Percentiles rank a stretch among this genome's conserved stretches.
Evolutionary conservation across 495 filamentous ascomycete species (phyloP).

Genomic region (Usnea hakonensis): DNA sequence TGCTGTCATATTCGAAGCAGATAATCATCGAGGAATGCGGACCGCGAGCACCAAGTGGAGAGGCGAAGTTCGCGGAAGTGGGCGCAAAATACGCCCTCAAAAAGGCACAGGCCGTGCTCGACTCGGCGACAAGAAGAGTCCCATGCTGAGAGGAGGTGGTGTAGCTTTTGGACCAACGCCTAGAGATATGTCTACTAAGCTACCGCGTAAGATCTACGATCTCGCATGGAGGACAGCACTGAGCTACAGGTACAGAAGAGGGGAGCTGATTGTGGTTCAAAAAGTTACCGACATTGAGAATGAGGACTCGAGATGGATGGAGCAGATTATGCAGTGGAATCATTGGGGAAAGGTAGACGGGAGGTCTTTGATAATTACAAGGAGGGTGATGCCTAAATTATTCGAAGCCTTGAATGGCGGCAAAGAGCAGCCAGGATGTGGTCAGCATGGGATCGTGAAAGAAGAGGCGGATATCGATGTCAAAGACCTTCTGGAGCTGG

Average conservation of each 20-base stretch:
- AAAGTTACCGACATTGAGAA: constrained; percentile 56
- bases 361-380: constrained; percentile 72
- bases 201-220: constrained; percentile 90
- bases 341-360: constrained; percentile 63
- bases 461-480: constrained; percentile 75
- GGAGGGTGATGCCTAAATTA: constrained; percentile 43
- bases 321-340: constrained; percentile 59
- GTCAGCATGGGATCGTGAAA: constrained; percentile 60
- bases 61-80: constrained; percentile 72
- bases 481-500: constrained; percentile 81
- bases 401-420: constrained; percentile 41
- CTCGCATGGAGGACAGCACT: constrained; percentile 92
- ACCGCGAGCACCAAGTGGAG: constrained; percentile 81
- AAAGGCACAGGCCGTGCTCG: constrained; percentile 80
- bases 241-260: constrained; percentile 78
- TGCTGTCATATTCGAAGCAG: constrained; percentile 87
- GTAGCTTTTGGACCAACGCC: constrained; percentile 80
- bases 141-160: constrained; percentile 78
- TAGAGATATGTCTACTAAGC: constrained; percentile 74
- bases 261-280: constrained; percentile 78
- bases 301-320: constrained; percentile 49
- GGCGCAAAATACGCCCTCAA: constrained; percentile 68
- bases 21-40: constrained; percentile 69
- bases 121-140: constrained; percentile 70
- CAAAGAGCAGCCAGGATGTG: constrained; percentile 44